Conservation (phyloP, 768 basidiomycete genomes). For the Termitomyces sp. region DNA sequence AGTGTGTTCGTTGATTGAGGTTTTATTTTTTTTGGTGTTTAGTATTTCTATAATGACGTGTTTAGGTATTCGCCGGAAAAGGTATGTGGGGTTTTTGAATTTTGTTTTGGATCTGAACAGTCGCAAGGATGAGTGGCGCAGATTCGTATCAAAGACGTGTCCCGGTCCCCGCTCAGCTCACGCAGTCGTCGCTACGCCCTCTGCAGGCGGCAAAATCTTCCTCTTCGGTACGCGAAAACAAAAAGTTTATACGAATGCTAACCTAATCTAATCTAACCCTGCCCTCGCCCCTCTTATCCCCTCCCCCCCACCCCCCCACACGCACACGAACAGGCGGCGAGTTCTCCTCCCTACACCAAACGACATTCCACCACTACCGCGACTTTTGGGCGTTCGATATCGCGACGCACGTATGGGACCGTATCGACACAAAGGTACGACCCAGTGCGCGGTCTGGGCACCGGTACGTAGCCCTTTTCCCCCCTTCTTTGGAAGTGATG, state of each 20-base stretch:
- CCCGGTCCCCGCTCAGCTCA: slow-evolving; percentile 89
- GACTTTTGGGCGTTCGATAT: slow-evolving; percentile 90
- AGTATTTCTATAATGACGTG: slow-evolving; percentile 88
- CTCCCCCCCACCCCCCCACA: too few species aligned
- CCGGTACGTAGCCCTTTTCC: too few species aligned
- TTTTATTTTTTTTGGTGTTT: too few species aligned
- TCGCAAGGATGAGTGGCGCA: slow-evolving; percentile 75
- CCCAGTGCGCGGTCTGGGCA: slow-evolving; percentile 84
- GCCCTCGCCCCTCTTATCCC: too few species aligned
- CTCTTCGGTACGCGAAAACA: slow-evolving; percentile 57
- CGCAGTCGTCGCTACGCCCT: slow-evolving; percentile 67
- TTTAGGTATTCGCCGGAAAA: slow-evolving; percentile 86
- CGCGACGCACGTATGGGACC: slow-evolving; percentile 74
- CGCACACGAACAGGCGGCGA: slow-evolving; percentile 83
- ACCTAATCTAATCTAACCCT: too few species aligned
- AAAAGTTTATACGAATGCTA: neutral
- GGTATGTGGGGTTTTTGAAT: slow-evolving; percentile 23
- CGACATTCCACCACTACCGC: slow-evolving; percentile 81
- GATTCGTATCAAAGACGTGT: slow-evolving; percentile 77
- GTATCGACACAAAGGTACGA: slow-evolving; percentile 79
- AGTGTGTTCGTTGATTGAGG: too few species aligned
- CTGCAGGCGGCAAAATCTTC: slow-evolving; percentile 83
- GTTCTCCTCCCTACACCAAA: slow-evolving; percentile 80
- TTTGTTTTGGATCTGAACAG: too few species aligned
- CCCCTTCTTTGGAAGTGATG: too few species aligned